Evolutionary conservation across 2,329 filamentous ascomycete genomes (phyloP).

Genomic region (Trichophyton benhamiae): DNA sequence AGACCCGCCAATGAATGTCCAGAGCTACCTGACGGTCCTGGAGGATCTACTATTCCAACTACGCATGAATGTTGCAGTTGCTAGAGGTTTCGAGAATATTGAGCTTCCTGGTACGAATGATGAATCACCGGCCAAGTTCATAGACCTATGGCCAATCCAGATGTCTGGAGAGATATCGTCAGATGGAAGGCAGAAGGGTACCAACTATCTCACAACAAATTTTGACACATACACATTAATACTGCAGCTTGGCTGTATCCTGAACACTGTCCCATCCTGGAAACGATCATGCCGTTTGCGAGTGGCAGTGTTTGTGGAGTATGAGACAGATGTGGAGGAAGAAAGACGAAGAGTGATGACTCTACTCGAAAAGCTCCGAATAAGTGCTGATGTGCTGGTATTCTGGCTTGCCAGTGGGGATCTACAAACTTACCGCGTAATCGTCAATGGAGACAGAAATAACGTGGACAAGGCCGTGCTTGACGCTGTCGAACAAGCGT

Average conservation of each 20-base stretch:
- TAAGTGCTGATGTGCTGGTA: slow-evolving; percentile 65
- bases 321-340: slow-evolving; percentile 70
- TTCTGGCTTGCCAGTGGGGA: slow-evolving; percentile 69
- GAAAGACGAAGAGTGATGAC: slow-evolving; percentile 60
- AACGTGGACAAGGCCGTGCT: slow-evolving; percentile 44
- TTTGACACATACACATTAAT: slow-evolving; percentile 89
- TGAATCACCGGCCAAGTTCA: slow-evolving; percentile 54
- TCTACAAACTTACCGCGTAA: slow-evolving; percentile 60
- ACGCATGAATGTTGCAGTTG: slow-evolving; percentile 73
- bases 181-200: slow-evolving; percentile 46
- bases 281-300: slow-evolving; percentile 59
- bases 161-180: slow-evolving; percentile 75
- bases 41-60: slow-evolving; percentile 68
- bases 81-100: slow-evolving; percentile 64
- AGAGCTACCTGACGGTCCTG: slow-evolving; percentile 67
- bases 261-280: slow-evolving; percentile 72
- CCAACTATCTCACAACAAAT: slow-evolving; percentile 66
- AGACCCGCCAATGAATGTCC: slow-evolving; percentile 35
- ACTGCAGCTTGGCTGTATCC: slow-evolving; percentile 70
- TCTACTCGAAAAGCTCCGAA: slow-evolving; percentile 67
- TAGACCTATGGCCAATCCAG: slow-evolving; percentile 85
- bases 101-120: slow-evolving; percentile 55
- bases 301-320: slow-evolving; percentile 79
- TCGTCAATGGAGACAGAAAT: slow-evolving; percentile 56
- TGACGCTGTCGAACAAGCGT: slow-evolving; percentile 50